phyloP scores from a whole-genome alignment of 163 green algal genomes.

The Volvox carteri region DNA sequence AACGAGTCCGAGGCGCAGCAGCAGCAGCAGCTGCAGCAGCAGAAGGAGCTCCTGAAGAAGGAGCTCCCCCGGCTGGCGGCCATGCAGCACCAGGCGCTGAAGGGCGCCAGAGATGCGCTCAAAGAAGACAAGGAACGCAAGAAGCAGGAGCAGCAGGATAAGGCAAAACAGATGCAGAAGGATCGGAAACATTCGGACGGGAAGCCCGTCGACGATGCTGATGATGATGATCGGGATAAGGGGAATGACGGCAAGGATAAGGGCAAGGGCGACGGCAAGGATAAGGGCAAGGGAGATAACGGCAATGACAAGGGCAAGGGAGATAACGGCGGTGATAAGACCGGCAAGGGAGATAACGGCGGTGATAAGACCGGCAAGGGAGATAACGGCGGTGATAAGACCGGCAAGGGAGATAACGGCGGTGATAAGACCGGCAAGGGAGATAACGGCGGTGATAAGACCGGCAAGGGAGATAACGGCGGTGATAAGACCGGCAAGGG shows the following conservation, averaged over 20 bases:
- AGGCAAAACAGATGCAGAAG: background rate
- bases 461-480: background rate
- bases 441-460: background rate
- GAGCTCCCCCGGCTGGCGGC: background rate
- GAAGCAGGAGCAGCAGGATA: background rate
- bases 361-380: background rate
- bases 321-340: background rate
- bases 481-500: background rate
- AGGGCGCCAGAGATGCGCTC: background rate
- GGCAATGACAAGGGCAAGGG: background rate
- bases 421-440: background rate
- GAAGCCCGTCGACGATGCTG: background rate
- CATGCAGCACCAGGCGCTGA: background rate
- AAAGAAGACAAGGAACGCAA: background rate
- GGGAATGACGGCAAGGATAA: background rate
- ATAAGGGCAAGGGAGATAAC: background rate
- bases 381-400: background rate
- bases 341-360: background rate
- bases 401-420: background rate
- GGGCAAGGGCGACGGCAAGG: background rate
- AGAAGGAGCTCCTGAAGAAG: background rate
- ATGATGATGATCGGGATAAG: background rate
- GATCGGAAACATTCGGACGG: background rate
- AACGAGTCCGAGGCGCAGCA: background rate
- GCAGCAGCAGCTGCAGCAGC: background rate